These are phyloP conservation scores for Aspergillus viridinutans DNA, from an alignment of 2,329 filamentous ascomycete genomes.

Conservation along the genomic window DNA sequence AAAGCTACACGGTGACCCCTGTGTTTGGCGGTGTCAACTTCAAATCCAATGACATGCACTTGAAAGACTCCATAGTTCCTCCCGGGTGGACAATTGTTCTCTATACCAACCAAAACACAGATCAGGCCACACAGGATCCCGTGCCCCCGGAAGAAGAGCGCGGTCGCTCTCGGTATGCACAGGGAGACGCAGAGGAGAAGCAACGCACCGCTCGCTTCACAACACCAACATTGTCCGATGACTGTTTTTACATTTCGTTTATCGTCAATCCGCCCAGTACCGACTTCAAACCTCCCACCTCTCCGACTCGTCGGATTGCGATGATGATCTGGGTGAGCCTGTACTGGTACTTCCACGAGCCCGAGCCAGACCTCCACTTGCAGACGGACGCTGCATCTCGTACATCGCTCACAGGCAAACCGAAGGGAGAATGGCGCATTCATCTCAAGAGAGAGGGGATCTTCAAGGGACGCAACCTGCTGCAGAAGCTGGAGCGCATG, in stretches of 20 bases:
- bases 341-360: conserved; percentile 97
- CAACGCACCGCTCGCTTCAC: conserved; percentile 51
- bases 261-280: conserved; percentile 76
- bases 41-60: conserved; percentile 72
- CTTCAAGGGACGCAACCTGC: conserved; percentile 73
- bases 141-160: conserved; percentile 8
- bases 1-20: conserved; percentile 72
- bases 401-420: conserved; percentile 67
- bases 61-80: conserved; percentile 62
- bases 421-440: conserved; percentile 81
- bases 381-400: conserved; percentile 58
- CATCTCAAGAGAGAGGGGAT: conserved; percentile 84
- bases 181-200: conserved; percentile 28
- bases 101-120: conserved; percentile 57
- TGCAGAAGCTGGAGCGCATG: conserved; percentile 92
- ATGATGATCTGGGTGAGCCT: conserved; percentile 96
- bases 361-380: conserved; percentile 63
- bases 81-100: conserved; percentile 88
- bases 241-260: conserved; percentile 86
- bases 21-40: conserved; percentile 92
- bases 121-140: conserved; percentile 21
- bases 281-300: conserved; percentile 75
- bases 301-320: conserved; percentile 82
- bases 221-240: conserved; percentile 69
- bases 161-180: conserved; percentile 8